A percentile compares a stretch with the other conserved stretches of the same genome.
phyloP scores from a whole-genome alignment of 2,329 filamentous ascomycete genomes.

The Pseudogymnoascus sp. region DNA sequence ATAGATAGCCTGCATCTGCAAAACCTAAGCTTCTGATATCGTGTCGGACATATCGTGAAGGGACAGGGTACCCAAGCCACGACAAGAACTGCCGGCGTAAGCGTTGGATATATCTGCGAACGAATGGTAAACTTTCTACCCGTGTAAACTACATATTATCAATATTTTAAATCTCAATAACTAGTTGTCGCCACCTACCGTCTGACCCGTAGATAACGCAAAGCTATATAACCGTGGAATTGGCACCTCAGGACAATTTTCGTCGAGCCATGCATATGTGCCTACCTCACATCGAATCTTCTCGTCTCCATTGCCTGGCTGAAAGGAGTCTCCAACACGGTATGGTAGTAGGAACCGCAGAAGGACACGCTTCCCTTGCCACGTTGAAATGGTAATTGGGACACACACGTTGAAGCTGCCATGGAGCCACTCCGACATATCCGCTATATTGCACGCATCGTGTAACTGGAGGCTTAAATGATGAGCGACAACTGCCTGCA shows the following conservation, averaged over 20 bases:
- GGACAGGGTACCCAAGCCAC: conserved; percentile 21
- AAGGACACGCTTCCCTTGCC: conserved; percentile 12
- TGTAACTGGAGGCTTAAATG: conserved; percentile 22
- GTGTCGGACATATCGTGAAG: conserved; percentile 24
- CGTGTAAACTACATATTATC: background rate
- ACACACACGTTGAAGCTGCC: conserved; percentile 36
- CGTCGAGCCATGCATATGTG: conserved; percentile 36
- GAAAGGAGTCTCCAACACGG: conserved; percentile 33
- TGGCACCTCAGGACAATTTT: conserved; percentile 34
- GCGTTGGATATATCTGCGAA: background rate
- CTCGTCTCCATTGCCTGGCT: conserved; percentile 38
- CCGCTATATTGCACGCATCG: conserved; percentile 21
- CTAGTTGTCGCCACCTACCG: conserved; percentile 20
- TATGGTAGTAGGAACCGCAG: conserved; percentile 31
- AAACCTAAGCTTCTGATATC: background rate
- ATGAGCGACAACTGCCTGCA: conserved; percentile 27
- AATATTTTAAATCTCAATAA: background rate
- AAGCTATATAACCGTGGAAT: conserved; percentile 33
- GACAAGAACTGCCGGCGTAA: conserved; percentile 21
- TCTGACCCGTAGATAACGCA: conserved; percentile 29
- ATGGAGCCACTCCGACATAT: conserved; percentile 28
- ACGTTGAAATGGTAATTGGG: conserved; percentile 24
- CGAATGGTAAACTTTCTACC: background rate
- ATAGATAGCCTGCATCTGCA: conserved; percentile 25
- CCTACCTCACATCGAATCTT: conserved; percentile 37